A percentile compares a stretch with the other conserved stretches of the same genome.
Conservation (phyloP, 768 basidiomycete species). For the Daedalea quercina region DNA sequence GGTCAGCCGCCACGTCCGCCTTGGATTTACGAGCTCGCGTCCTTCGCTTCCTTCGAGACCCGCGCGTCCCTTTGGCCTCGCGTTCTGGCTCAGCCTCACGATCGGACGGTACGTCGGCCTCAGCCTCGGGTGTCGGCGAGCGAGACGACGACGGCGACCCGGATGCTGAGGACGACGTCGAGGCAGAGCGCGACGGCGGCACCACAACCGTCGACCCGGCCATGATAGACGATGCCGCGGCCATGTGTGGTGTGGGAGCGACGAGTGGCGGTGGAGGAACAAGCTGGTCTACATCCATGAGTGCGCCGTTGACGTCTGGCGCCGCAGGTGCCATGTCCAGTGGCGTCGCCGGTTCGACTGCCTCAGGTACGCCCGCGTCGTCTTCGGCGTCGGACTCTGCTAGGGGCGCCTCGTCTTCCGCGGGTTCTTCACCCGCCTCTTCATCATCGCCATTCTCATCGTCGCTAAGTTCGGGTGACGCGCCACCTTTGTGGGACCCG, state of each 20-base stretch:
- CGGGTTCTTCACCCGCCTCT: constrained; percentile 12
- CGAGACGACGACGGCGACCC: constrained; percentile 33
- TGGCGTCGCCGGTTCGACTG: constrained; percentile 4
- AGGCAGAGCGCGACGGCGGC: constrained; percentile 31
- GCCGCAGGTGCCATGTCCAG: constrained; percentile 1
- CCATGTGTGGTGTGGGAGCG: constrained; percentile 28
- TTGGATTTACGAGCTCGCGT: constrained; percentile 9
- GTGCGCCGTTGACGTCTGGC: background rate
- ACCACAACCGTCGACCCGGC: constrained; percentile 34
- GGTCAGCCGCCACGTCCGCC: constrained; percentile 10
- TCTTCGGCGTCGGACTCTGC: constrained; percentile 22
- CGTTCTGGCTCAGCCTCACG: constrained; percentile 16
- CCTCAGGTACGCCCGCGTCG: constrained; percentile 6
- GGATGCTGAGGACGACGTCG: constrained; percentile 28
- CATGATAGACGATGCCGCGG: constrained; percentile 43
- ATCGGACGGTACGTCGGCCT: constrained; percentile 13
- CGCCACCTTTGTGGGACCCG: constrained; percentile 9
- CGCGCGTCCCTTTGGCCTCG: constrained; percentile 8
- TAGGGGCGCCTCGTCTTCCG: constrained; percentile 24
- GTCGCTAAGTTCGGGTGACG: constrained; percentile 24
- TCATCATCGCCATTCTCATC: constrained; percentile 27
- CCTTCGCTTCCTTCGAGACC: constrained; percentile 10
- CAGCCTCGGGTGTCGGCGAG: constrained; percentile 33
- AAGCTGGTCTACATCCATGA: constrained; percentile 19
- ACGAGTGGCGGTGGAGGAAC: constrained; percentile 17